Evolutionary conservation across 2,329 filamentous ascomycete species (phyloP).

Genomic region (Fusarium marasasianum): DNA sequence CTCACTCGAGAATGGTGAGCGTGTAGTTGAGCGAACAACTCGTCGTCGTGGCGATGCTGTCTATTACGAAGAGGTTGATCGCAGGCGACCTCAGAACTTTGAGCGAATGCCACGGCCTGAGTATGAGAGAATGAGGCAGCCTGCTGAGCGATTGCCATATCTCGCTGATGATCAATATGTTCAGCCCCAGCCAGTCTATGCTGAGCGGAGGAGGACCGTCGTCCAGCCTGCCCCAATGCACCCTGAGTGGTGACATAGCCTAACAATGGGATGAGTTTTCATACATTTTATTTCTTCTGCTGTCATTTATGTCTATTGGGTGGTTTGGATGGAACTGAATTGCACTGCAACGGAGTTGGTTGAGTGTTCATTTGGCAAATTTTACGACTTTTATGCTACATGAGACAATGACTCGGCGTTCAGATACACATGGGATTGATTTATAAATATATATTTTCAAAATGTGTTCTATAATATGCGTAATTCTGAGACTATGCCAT

Average conservation of each 20-base stretch:
- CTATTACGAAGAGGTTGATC: constrained; percentile 33
- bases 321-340: neutral
- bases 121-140: constrained; percentile 18
- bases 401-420: neutral
- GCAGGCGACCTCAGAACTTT: constrained; percentile 25
- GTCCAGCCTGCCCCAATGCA: constrained; percentile 21
- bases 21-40: constrained; percentile 21
- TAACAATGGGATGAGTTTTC: neutral
- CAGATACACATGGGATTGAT: neutral
- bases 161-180: constrained; percentile 31
- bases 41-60: constrained; percentile 27
- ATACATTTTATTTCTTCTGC: neutral
- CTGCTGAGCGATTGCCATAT: constrained; percentile 23
- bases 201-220: constrained; percentile 22
- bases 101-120: constrained; percentile 26
- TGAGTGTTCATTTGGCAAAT: neutral
- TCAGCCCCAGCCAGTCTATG: constrained; percentile 31
- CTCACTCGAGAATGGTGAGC: constrained; percentile 13
- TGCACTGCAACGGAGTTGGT: neutral
- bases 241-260: constrained; percentile 9
- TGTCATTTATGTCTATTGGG: neutral
- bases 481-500: constrained; percentile 9
- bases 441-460: constrained; percentile 1
- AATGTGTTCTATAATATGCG: constrained; percentile 3
- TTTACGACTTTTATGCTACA: neutral